phyloP scores from a whole-genome alignment of 345 rosid genomes.

The Passiflora organensis region DNA sequence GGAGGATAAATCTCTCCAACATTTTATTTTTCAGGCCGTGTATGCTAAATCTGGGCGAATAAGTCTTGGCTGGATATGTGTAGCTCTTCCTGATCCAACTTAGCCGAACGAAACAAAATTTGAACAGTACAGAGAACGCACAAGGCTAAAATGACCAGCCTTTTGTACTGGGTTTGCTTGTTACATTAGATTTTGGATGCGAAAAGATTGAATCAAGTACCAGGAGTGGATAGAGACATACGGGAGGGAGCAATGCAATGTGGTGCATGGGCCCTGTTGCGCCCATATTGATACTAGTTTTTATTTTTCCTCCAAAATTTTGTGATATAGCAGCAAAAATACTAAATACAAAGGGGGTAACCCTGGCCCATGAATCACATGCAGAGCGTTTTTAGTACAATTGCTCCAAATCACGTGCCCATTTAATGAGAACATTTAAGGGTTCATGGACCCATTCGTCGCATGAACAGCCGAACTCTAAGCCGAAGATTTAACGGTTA shows the following conservation, averaged over 20 bases:
- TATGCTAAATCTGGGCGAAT: too few species aligned
- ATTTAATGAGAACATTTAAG: constrained; percentile 22
- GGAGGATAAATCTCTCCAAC: too few species aligned
- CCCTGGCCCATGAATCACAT: constrained; percentile 21
- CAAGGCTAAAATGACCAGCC: not conserved
- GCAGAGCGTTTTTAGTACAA: constrained; percentile 24
- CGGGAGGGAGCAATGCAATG: constrained; percentile 1
- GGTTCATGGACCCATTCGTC: not conserved
- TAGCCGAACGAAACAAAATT: not conserved
- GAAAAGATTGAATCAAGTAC: not conserved
- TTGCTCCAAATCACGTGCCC: constrained; percentile 30
- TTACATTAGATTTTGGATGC: not conserved
- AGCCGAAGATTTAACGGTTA: too few species aligned
- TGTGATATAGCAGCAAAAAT: not conserved
- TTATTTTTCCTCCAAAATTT: not conserved
- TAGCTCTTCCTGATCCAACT: too few species aligned
- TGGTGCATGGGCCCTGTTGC: not conserved
- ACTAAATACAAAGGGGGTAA: not conserved
- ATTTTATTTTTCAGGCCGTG: too few species aligned
- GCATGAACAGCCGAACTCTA: too few species aligned
- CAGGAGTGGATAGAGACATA: not conserved
- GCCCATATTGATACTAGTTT: not conserved
- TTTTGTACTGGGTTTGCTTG: not conserved
- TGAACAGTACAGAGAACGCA: not conserved
- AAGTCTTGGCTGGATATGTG: too few species aligned